Evolutionary conservation across 441 rosid species (phyloP), one percentile per base, ranked within the genome.

Genomic region (Cnidoscolus chayamansa): DNA sequence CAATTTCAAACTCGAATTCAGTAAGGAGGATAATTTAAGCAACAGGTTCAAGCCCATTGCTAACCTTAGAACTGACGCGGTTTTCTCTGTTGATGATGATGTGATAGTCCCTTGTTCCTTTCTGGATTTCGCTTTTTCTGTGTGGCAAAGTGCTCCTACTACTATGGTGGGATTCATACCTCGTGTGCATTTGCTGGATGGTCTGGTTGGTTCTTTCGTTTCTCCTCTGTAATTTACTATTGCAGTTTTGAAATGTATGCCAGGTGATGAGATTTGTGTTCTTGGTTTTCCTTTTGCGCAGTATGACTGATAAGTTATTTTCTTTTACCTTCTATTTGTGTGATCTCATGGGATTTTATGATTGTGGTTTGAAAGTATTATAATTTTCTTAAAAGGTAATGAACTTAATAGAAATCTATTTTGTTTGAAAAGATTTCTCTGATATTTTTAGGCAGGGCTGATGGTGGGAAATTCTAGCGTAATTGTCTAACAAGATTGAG

Each of bases 11-110:
- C n/a, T 68, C 19, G 50, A 68, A 1, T 54, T 68, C 40, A 68
- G 11, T n/a, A 5, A 37, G 51, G 71, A 54, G 47, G 60, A 32
- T 32, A 17, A 54, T 13, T 68, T 55, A 13, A 61, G 51, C 43
- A 25, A 61, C 30, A 66, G 77, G 67, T 76, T 80, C 59, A 74
- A 73, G 71, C 74, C 77, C 3, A 70, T 67, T 56, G 72, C 58
- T 15, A 72, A 71, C 30, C 59, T 80, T 20, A 70, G 31, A 47
- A 80, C 80, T 7, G 78, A 71, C 49, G 83, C 80, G 10, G 55
- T 80, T 66, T 73, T 80, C 70, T 80, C 72, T 8, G 78, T 80
- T 45, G 80, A 73, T 56, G 77, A 70, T 57, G 77, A 70, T 47
- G 70, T 77, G 9, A 76, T 76, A 13, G 75, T 80, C 35, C 80